Conservation (phyloP, 495 filamentous ascomycete genomes). For the Xylaria telfairii region DNA sequence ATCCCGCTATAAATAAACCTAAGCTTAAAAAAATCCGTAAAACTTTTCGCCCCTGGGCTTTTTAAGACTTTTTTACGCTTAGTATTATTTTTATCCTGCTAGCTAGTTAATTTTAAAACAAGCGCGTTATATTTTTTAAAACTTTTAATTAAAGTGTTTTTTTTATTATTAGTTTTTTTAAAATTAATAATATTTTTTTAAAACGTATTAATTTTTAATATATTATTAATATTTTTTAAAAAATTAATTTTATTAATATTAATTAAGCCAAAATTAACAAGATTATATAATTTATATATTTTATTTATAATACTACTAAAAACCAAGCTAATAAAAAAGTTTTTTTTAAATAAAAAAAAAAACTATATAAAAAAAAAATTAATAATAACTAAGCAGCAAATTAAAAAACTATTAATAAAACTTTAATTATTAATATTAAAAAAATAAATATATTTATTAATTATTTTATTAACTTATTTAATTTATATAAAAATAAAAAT, state of each 20-base stretch:
- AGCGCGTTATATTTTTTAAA: constrained; percentile 99
- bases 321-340: constrained; percentile 93
- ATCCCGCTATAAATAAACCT: constrained; percentile 92
- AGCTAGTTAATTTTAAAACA: constrained; percentile 99
- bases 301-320: constrained; percentile 88
- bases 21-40: constrained; percentile 97
- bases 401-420: constrained; percentile 97
- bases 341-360: constrained; percentile 98
- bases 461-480: constrained; percentile 89
- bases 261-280: constrained; percentile 84
- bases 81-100: constrained; percentile 97
- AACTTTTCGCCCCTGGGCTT: constrained; percentile 80
- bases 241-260: constrained; percentile 83
- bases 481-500: constrained; percentile 97
- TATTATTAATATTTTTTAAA: constrained; percentile 94
- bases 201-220: constrained; percentile 98
- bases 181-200: constrained; percentile 99
- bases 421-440: constrained; percentile 89
- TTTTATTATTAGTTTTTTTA: constrained; percentile 98
- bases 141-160: constrained; percentile 94
- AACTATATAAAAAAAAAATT: constrained; percentile 94
- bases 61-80: constrained; percentile 85
- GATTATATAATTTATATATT: constrained; percentile 84
- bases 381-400: constrained; percentile 87
- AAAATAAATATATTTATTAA: constrained; percentile 88